Evolutionary conservation across 2,329 filamentous ascomycete species (phyloP).

Genomic region (Coleophoma crateriformis): DNA sequence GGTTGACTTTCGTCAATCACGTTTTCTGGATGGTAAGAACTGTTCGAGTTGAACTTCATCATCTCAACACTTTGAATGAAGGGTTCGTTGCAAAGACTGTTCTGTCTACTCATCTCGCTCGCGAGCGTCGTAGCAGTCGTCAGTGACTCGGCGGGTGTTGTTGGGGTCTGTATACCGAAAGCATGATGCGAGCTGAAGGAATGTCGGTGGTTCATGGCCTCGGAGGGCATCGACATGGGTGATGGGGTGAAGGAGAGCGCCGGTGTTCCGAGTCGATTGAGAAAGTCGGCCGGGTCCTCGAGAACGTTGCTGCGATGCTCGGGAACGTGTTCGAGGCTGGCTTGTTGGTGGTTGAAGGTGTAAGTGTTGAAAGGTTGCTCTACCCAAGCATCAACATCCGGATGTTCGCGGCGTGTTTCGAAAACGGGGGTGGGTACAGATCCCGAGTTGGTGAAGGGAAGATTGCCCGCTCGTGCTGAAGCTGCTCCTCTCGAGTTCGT

Average conservation of each 20-base stretch:
- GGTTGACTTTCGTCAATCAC: constrained; percentile 19
- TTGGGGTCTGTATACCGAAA: constrained; percentile 19
- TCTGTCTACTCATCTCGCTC: constrained; percentile 27
- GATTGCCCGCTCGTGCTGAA: constrained; percentile 16
- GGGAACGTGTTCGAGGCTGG: constrained; percentile 19
- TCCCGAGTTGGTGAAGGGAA: constrained; percentile 20
- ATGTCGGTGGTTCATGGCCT: constrained; percentile 10
- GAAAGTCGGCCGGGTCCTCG: constrained; percentile 19
- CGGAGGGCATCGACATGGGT: constrained; percentile 7
- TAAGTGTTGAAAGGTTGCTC: constrained; percentile 20
- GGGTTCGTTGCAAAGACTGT: constrained; percentile 24
- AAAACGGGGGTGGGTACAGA: constrained; percentile 16
- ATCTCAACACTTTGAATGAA: constrained; percentile 25
- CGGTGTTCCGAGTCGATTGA: constrained; percentile 9
- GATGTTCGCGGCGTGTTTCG: constrained; percentile 17
- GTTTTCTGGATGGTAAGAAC: constrained; percentile 22
- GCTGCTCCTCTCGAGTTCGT: constrained; percentile 19
- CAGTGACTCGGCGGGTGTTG: constrained; percentile 24
- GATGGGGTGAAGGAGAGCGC: constrained; percentile 15
- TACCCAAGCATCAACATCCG: constrained; percentile 19
- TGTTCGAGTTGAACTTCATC: constrained; percentile 25
- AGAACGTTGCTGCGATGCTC: constrained; percentile 16
- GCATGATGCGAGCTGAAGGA: constrained; percentile 6
- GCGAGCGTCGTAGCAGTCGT: constrained; percentile 24
- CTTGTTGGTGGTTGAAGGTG: constrained; percentile 18